Evolutionary conservation across 371 early-diverging fungal genomes (phyloP), one percentile per base, ranked within the genome.

Genomic region (Catenaria anguillulae): DNA sequence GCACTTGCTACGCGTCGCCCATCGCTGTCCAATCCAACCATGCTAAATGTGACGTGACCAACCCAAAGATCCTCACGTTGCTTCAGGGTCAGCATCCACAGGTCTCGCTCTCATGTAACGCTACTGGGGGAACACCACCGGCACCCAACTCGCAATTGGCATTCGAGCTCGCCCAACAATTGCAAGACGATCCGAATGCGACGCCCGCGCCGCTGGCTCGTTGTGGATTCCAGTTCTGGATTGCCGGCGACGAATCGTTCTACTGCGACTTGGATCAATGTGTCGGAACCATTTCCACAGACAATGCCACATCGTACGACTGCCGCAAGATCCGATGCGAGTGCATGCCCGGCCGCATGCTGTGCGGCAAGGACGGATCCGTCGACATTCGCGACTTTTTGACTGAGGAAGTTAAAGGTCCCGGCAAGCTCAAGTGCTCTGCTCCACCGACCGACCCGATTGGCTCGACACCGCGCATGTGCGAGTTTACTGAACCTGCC

Each of bases 21-120:
- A 61, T 84, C 55, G 83, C 88, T 2, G 87, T 91, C 13, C 75
- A 78, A 56, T 80, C 83, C 60, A 89, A 86, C 65, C 81, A 84
- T 63, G 83, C 90, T 63, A 85, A 86, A 73, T 93, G 94, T 75
- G 81, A 87, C 69, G 88, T 93, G 5, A 90, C 87, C 35, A 93
- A 85, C 63, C 73, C 76, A 29, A 82, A 83, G 33, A 80, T 84
- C 60, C 63, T 81, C 24, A 82, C 80, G 50, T 75, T 79, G 52
- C 74, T 84, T 19, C 77, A 78, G 29, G 77, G 73, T 19, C 76
- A 79, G 29, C 70, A 73, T 23, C 84, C 85, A n/a, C 80, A 84
- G 64, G 84, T 84, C 55, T 85, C 87, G 10, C 82, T 85, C 60
- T 75, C 77, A 31, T 87, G 85, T 64, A 72, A 83, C 52, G 69